Base-by-base conservation (phyloP, 2,329 filamentous ascomycete genomes). In the Peltaster fructicola region DNA sequence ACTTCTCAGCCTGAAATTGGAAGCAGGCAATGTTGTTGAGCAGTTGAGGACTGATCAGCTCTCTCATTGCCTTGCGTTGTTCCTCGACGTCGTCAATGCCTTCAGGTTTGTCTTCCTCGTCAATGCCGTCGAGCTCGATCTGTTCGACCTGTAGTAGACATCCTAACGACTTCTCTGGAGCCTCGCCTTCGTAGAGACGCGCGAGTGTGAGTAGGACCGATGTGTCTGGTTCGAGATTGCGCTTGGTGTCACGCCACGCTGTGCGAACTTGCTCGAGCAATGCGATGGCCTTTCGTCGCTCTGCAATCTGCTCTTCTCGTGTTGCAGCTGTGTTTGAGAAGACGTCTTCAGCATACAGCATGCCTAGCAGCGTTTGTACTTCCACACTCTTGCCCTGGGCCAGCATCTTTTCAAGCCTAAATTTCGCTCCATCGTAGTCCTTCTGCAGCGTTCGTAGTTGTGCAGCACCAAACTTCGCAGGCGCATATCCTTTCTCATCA, bases 11-110 rank as follows among this genome's bases (percentile, higher is more conserved):
- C 45, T 92, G 82, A 38, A 81, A 93, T 38, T 91, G 71, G 53
- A 95, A 95, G 51, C 84, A 93, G 4, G 80, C 88, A 47, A 95
- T 91, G 48, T 98, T 98, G 60, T 95, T 98, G 20, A 98, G 64
- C 2, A 95, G 62, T 44, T 92, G 82, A 4, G 88, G 88, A 1
- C 84, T 79, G 2, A 98, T 59, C 30, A 75, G 63, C 44, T 84
- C 78, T 26, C 82, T 73, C 14, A 91, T 60, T 9, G 63, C 60
- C 12, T 58, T 57, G 26, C 30, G 31, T 34, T 40, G 35, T 8
- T 39, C 41, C 2, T 29, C 37, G 14, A 65, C 41, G 12, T 48
- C 41, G 9, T 48, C 45, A 14, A 45, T 34, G 10, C 45, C 42
- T 17, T 50, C 53, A 0, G 74, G 72, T 13, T 63, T 60, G 23